Evolutionary conservation across 108 stramenopile species (phyloP), one percentile per base, ranked within the genome.

Genomic region (Pseudonitzschia multiseries): DNA sequence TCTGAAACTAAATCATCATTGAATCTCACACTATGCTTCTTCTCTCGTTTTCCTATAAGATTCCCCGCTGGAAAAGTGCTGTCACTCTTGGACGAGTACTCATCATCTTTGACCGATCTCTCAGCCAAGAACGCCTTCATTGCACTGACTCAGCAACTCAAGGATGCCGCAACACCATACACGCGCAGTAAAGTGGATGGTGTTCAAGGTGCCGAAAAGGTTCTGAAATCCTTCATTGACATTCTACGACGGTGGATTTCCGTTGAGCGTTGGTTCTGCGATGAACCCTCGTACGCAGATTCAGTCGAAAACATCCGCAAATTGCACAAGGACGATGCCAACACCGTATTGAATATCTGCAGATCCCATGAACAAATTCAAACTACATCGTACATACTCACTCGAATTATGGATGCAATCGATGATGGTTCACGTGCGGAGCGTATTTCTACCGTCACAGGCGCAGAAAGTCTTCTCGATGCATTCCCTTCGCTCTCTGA

Each of bases 191-290:
- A 83, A 65, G 74, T 81, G 13, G 69, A 54, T 17, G 72, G 76
- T 29, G 89, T 89, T 24, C 88, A 88, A 43, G 95, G 95, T 26
- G 85, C 95, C 40, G 91, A 96, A 69, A 88, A 93, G 57, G 84
- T 81, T 40, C 57, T 96, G 36, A 70, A 62, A 46, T 74, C 76
- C 42, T 89, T 96, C 62, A 77, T 93, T 42, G 72, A 76, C 12
- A 85, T 96, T 65, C 81, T 97, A 31, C 75, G 92, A 26, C 71
- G 84, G 33, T 97, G 91, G 91, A 87, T 91, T 33, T 63, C 88
- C 13, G 88, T 94, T 41, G 94, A 96, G 73, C 79, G 93, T 26
- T 90, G 90, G 85, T 95, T 97, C 72, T 87, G 87, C 74, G 93
- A 89, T 61, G 88, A 87, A 15, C 83, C 81, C 41, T 88, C 92